Conservation (phyloP, 495 filamentous ascomycete genomes). For the Alectoria sarmentosa region DNA sequence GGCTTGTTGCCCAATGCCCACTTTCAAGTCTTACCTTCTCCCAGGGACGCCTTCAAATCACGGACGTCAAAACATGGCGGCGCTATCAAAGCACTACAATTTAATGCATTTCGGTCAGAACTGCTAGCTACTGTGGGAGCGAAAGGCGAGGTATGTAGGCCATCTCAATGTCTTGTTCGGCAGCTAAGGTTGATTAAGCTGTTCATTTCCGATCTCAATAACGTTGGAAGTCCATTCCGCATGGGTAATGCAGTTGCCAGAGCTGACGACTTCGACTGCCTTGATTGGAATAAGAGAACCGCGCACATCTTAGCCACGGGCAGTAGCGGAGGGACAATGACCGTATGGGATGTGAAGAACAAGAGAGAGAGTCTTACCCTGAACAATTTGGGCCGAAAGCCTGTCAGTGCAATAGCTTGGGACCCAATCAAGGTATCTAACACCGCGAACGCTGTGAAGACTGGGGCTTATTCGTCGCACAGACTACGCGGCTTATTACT, state of each 20-base stretch:
- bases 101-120: slow-evolving; percentile 90
- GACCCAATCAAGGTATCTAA: slow-evolving; percentile 68
- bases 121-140: slow-evolving; percentile 87
- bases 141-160: slow-evolving; percentile 60
- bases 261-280: slow-evolving; percentile 86
- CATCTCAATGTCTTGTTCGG: background rate
- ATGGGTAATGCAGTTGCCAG: slow-evolving; percentile 81
- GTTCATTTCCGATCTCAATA: slow-evolving; percentile 89
- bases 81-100: slow-evolving; percentile 91
- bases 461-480: slow-evolving; percentile 10
- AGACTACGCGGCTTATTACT: slow-evolving; percentile 86
- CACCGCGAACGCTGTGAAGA: slow-evolving; percentile 8
- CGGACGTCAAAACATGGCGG: slow-evolving; percentile 89
- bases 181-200: slow-evolving; percentile 37
- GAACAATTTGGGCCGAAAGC: slow-evolving; percentile 85
- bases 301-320: slow-evolving; percentile 93
- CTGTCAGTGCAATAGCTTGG: slow-evolving; percentile 94
- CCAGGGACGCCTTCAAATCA: slow-evolving; percentile 70
- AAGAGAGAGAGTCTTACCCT: slow-evolving; percentile 94
- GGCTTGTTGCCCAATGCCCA: slow-evolving; percentile 9
- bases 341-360: slow-evolving; percentile 96
- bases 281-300: slow-evolving; percentile 99
- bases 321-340: slow-evolving; percentile 90
- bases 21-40: slow-evolving; percentile 1
- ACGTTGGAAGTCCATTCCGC: slow-evolving; percentile 77